A percentile compares a stretch with the other conserved stretches of the same genome.
Conservation (phyloP, 441 rosid genomes). For the Gossypium lobatum region DNA sequence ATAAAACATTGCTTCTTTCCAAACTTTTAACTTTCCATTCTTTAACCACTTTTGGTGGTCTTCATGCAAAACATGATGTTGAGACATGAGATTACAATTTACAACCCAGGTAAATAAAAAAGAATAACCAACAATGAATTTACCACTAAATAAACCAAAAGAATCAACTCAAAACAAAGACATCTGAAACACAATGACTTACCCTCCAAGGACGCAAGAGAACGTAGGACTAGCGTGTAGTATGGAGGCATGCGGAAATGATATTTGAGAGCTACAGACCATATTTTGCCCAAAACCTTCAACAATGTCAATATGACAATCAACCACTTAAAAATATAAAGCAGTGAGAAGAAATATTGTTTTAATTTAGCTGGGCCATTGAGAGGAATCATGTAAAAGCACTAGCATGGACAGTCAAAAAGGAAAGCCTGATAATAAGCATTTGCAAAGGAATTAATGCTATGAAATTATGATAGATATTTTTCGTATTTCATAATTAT, state of each 20-base stretch:
- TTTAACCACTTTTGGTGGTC: neutral
- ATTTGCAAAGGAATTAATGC: slow-evolving; percentile 4
- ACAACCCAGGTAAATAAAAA: neutral
- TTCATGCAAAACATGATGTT: neutral
- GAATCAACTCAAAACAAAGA: neutral
- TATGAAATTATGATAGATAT: neutral
- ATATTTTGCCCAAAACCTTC: slow-evolving; percentile 81
- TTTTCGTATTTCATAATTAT: neutral
- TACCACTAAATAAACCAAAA: slow-evolving; percentile 6
- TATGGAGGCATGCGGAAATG: slow-evolving; percentile 96
- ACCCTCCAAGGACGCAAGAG: slow-evolving; percentile 98
- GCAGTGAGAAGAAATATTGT: neutral
- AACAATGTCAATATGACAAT: slow-evolving; percentile 17
- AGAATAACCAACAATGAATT: neutral
- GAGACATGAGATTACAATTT: neutral
- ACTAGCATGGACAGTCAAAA: slow-evolving; percentile 32
- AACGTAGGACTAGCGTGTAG: slow-evolving; percentile 88
- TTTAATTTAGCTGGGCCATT: neutral
- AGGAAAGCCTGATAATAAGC: neutral
- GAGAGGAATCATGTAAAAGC: slow-evolving; percentile 3
- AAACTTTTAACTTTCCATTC: neutral
- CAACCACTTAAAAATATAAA: slow-evolving; percentile 19
- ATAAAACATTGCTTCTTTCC: neutral
- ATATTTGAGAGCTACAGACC: slow-evolving; percentile 84
- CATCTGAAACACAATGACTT: slow-evolving; percentile 12